phyloP scores from a whole-genome alignment of 2,329 filamentous ascomycete genomes.

The Myriosclerotinia duriaeana region DNA sequence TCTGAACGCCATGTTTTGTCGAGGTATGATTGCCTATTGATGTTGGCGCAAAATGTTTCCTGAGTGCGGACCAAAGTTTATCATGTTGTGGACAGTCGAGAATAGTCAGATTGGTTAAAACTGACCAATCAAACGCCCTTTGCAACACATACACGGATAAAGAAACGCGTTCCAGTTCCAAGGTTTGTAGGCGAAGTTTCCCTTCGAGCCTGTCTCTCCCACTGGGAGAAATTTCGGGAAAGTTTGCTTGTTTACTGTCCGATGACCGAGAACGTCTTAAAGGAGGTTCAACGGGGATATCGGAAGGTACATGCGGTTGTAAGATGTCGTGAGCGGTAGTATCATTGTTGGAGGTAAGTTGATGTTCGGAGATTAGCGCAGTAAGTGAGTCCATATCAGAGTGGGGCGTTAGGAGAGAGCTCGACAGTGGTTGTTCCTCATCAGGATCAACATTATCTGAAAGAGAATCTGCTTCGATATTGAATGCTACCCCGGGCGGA shows the following conservation, averaged over 20 bases:
- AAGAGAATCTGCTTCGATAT: slow-evolving; percentile 26
- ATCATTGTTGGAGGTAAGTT: slow-evolving; percentile 25
- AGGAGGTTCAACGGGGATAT: slow-evolving; percentile 28
- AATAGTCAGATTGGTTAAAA: slow-evolving; percentile 69
- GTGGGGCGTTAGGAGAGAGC: slow-evolving; percentile 28
- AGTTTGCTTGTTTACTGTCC: slow-evolving; percentile 33
- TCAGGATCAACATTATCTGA: slow-evolving; percentile 21
- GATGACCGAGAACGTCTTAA: slow-evolving; percentile 34
- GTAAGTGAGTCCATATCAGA: slow-evolving; percentile 37
- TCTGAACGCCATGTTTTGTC: slow-evolving; percentile 40
- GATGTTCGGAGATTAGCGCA: slow-evolving; percentile 35
- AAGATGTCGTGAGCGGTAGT: slow-evolving; percentile 10
- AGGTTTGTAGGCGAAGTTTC: slow-evolving; percentile 64
- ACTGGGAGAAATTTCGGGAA: slow-evolving; percentile 32
- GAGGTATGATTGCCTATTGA: slow-evolving; percentile 34
- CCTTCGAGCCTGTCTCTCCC: slow-evolving; percentile 50
- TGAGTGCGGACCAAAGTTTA: slow-evolving; percentile 70
- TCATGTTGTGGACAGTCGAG: slow-evolving; percentile 73
- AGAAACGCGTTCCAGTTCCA: slow-evolving; percentile 73
- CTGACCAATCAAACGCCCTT: slow-evolving; percentile 72
- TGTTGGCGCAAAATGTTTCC: slow-evolving; percentile 57
- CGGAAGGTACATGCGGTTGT: slow-evolving; percentile 13
- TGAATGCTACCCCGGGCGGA: slow-evolving; percentile 29
- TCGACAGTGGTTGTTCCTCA: slow-evolving; percentile 7
- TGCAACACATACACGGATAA: slow-evolving; percentile 71